Base-by-base conservation (phyloP, 1,139 yeast genomes). In the Pichia sp. region DNA sequence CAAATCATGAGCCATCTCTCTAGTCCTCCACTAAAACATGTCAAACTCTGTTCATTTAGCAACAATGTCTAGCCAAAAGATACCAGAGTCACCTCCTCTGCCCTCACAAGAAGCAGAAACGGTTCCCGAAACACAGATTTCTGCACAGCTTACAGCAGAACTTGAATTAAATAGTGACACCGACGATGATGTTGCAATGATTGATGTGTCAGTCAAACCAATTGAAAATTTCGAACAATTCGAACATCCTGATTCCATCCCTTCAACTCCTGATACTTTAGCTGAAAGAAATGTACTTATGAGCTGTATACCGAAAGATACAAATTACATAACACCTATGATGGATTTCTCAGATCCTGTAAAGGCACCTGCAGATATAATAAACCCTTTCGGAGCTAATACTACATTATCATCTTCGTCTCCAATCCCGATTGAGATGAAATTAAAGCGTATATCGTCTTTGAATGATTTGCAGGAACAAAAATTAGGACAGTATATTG, bases 401-500 rank as follows among this genome's bases (percentile, higher is more conserved):
- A 31, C 18, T 4, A 38, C 42, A 10, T 33, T 53, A 36, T 42
- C 43, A 14, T 47, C 58, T 3, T 51, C 56, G 4, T 42, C 35
- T 17, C 56, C 56, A 9, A 44, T 49, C 10, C 45, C 46, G 15
- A 45, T 49, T 10, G 20, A 7, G 2, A 17, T 31, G 4, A 12
- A 30, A 2, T 6, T 26, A 3, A 17, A 14, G 3, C 33, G 28
- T 4, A 15, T 43, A 5, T 54, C 61, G 41, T 45, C 53, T 25
- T 52, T 66, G 6, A 61, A 67, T 0, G 56, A 58, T 39, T 49
- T 66, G 1, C 91, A 84, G 56, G 84, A 80, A 53, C 74, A 81
- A 44, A 71, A 72, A 50, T 66, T 84, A 41, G 62, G 79, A 34
- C 69, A 71, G 34, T 81, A 77, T 51, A 59, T 82, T 12, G 95